Percentiles rank a stretch among this genome's conserved stretches.
phyloP scores from a whole-genome alignment of 495 filamentous ascomycete species.

The Cladorrhinum samala region DNA sequence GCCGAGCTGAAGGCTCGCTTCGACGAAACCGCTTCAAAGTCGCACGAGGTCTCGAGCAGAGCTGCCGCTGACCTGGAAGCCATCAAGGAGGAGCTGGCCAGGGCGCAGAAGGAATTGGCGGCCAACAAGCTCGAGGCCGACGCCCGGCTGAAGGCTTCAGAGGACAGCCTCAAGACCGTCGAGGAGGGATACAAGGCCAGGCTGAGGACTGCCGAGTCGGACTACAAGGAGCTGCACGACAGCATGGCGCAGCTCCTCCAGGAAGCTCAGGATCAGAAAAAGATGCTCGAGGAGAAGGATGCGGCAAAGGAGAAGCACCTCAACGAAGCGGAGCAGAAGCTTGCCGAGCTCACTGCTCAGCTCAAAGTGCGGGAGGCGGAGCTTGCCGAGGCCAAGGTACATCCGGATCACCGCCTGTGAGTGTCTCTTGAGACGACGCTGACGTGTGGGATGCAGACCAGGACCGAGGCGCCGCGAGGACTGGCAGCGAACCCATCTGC shows the following conservation, averaged over 20 bases:
- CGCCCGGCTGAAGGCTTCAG: constrained; percentile 39
- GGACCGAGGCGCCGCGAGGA: constrained; percentile 31
- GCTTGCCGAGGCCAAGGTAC: constrained; percentile 47
- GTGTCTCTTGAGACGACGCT: not conserved
- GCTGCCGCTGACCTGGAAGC: constrained; percentile 31
- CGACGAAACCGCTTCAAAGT: constrained; percentile 27
- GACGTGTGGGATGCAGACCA: constrained; percentile 17
- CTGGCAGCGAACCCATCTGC: constrained; percentile 43
- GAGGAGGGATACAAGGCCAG: constrained; percentile 48
- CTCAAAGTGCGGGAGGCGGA: constrained; percentile 49
- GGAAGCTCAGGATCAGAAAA: constrained; percentile 42
- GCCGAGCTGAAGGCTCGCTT: constrained; percentile 30
- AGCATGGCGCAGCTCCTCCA: constrained; percentile 44
- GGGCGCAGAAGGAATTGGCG: constrained; percentile 40
- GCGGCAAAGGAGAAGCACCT: constrained; percentile 7
- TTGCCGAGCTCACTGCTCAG: constrained; percentile 41
- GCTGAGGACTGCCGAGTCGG: constrained; percentile 42
- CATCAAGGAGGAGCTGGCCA: constrained; percentile 32
- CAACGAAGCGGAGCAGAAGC: constrained; percentile 31
- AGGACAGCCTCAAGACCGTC: constrained; percentile 39
- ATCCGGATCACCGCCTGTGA: constrained; percentile 3
- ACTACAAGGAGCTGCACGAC: constrained; percentile 53
- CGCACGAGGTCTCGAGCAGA: constrained; percentile 23
- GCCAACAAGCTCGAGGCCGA: constrained; percentile 37
- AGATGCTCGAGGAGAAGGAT: constrained; percentile 29